Evolutionary conservation across 768 basidiomycete genomes (phyloP).

Genomic region (Leccinellum albellum): DNA sequence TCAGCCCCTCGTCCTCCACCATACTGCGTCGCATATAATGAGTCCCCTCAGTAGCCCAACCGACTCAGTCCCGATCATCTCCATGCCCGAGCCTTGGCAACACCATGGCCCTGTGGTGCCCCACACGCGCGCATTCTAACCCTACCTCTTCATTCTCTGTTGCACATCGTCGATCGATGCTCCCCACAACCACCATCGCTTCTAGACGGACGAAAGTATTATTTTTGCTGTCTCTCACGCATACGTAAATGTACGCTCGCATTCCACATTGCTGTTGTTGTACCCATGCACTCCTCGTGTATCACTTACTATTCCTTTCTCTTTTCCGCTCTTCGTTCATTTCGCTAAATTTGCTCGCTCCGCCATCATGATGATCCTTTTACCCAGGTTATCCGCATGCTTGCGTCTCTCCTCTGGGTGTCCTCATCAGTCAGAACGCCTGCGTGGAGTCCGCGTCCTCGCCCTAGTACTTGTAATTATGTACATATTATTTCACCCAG

Average conservation of each 20-base stretch:
- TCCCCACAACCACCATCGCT: neutral
- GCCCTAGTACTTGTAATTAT: neutral
- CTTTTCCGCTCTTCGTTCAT: neutral
- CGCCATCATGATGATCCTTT: neutral
- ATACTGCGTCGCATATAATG: neutral
- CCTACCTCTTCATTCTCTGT: neutral
- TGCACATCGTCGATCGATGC: constrained; percentile 16
- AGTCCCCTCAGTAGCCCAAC: constrained; percentile 13
- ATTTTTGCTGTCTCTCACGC: neutral
- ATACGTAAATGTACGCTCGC: constrained; percentile 4
- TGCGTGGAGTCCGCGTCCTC: neutral
- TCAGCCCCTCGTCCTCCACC: neutral
- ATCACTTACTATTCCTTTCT: neutral
- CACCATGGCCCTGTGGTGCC: neutral
- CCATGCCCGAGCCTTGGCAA: constrained; percentile 29
- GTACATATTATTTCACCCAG: neutral
- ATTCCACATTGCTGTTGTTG: constrained; percentile 2
- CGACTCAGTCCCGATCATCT: neutral
- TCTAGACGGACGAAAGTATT: neutral
- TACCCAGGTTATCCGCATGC: neutral
- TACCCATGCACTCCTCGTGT: constrained; percentile 2
- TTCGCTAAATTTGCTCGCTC: neutral
- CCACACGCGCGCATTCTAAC: constrained; percentile 11
- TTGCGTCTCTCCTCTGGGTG: neutral
- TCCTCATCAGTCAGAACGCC: constrained; percentile 4